Evolutionary conservation across 2,329 filamentous ascomycete genomes (phyloP), one percentile per base, ranked within the genome.

Genomic region (Pseudogymnoascus sp.): DNA sequence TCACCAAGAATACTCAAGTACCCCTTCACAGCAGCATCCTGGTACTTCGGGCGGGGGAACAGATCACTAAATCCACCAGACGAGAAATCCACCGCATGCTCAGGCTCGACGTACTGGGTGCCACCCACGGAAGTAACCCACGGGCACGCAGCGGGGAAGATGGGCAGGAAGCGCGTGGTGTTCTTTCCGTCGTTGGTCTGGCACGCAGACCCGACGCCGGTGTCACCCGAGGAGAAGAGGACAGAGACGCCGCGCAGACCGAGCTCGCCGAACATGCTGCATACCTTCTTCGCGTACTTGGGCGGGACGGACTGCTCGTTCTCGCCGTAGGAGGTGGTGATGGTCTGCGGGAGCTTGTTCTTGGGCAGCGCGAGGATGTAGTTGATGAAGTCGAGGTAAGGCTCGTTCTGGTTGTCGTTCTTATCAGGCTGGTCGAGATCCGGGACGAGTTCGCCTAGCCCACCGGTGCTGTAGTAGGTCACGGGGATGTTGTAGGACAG

Each of bases 111-210:
- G 65, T 77, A 73, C 68, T 75, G 74, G 4, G 84, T 86, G 1
- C 82, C 87, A 6, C 88, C 88, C 1, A 90, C 82, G 2, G 80
- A 75, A 0, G 88, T 90, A 6, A 90, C 81, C 71, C 83, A 90
- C 0, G 87, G 87, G 67, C 88, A 91, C 0, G 81, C 81, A 0
- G 81, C 82, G 0, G 88, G 88, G 73, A 90, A 91, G 4, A 79
- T 80, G 1, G 86, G 80, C 31, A 84, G 75, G 69, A 87, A 84
- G 19, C 80, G 77, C 12, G 80, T 79, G 1, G 76, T 79, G 63
- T 82, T 78, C 45, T 74, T 77, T 21, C 84, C 85, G 63, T 88
- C 83, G 69, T 86, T 85, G 62, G 78, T 78, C 60, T 78, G 74
- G 74, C 86, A 89, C 7, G 76, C 65, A 8, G 65, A 66, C 8